Conservation (phyloP, 371 early-diverging fungal genomes). For the Mortierella polycephala region DNA sequence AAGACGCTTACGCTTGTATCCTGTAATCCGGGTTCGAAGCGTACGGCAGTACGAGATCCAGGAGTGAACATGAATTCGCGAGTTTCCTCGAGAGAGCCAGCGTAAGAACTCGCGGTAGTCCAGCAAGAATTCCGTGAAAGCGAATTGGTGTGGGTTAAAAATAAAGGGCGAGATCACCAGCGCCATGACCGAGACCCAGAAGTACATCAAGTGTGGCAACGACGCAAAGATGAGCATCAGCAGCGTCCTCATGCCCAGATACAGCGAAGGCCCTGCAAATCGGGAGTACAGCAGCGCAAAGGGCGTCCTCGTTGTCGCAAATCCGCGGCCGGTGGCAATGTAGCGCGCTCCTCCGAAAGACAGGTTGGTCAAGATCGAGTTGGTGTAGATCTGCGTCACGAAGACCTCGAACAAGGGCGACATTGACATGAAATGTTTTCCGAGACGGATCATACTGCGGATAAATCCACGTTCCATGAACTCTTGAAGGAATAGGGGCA, state of each 20-base stretch:
- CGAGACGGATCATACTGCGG: conserved; percentile 76
- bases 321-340: conserved; percentile 89
- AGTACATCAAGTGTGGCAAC: conserved; percentile 79
- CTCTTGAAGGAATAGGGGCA: conserved; percentile 87
- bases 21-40: conserved; percentile 78
- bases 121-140: conserved; percentile 74
- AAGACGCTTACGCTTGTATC: conserved; percentile 77
- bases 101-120: conserved; percentile 83
- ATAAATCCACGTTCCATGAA: conserved; percentile 85
- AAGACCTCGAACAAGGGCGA: conserved; percentile 91
- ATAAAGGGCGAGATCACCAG: conserved; percentile 80
- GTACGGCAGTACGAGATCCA: conserved; percentile 82
- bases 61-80: conserved; percentile 75
- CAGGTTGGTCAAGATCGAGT: conserved; percentile 82
- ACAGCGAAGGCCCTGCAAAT: conserved; percentile 81
- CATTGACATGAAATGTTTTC: conserved; percentile 82
- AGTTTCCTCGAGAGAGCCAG: conserved; percentile 85
- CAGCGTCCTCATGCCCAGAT: conserved; percentile 77
- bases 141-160: conserved; percentile 88
- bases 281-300: conserved; percentile 80
- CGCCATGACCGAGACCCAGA: conserved; percentile 85
- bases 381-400: conserved; percentile 88
- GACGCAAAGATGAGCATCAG: conserved; percentile 80
- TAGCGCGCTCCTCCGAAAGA: conserved; percentile 89
- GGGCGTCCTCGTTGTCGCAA: conserved; percentile 83